These are phyloP conservation scores for Phytophthora uliginosa DNA, from an alignment of 352 stramenopile species.

Conservation along the genomic window DNA sequence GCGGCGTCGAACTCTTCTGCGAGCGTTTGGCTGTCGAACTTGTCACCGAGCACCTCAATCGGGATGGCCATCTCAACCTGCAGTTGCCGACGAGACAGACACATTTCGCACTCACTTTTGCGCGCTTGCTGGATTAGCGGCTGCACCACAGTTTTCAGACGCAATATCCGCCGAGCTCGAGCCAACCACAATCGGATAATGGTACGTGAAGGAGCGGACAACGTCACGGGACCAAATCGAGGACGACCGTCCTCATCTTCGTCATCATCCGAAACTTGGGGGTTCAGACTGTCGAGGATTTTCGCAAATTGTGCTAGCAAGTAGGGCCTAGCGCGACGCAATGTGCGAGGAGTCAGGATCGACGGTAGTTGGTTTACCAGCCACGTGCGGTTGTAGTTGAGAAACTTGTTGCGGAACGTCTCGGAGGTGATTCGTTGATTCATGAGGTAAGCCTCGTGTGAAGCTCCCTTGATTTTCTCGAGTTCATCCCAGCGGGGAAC, in stretches of 20 bases:
- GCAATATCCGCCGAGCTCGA: conserved; percentile 82
- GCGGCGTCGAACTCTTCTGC: conserved; percentile 94
- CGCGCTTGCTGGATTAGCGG: conserved; percentile 92
- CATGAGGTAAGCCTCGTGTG: conserved; percentile 97
- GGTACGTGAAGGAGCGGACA: conserved; percentile 92
- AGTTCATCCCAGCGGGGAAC: conserved; percentile 94
- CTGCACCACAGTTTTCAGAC: conserved; percentile 91
- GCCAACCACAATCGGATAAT: conserved; percentile 96
- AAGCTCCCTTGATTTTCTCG: conserved; percentile 94
- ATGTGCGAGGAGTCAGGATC: conserved; percentile 95
- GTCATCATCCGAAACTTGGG: conserved; percentile 95
- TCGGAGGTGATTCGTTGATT: conserved; percentile 97
- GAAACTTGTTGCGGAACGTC: conserved; percentile 98
- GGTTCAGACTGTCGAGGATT: conserved; percentile 96
- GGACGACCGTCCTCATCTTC: conserved; percentile 87
- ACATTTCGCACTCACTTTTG: conserved; percentile 96
- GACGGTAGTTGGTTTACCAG: conserved; percentile 96
- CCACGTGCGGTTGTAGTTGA: conserved; percentile 98
- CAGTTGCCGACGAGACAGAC: conserved; percentile 94
- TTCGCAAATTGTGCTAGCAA: conserved; percentile 97
- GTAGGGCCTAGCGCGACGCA: conserved; percentile 93
- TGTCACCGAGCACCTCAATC: conserved; percentile 94
- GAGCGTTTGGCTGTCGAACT: conserved; percentile 91
- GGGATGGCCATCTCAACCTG: conserved; percentile 95
- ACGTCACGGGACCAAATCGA: conserved; percentile 92